A percentile compares a stretch with the other conserved stretches of the same genome.
Conservation (phyloP, 2,329 filamentous ascomycete genomes). For the Lasiodiplodia sp. region DNA sequence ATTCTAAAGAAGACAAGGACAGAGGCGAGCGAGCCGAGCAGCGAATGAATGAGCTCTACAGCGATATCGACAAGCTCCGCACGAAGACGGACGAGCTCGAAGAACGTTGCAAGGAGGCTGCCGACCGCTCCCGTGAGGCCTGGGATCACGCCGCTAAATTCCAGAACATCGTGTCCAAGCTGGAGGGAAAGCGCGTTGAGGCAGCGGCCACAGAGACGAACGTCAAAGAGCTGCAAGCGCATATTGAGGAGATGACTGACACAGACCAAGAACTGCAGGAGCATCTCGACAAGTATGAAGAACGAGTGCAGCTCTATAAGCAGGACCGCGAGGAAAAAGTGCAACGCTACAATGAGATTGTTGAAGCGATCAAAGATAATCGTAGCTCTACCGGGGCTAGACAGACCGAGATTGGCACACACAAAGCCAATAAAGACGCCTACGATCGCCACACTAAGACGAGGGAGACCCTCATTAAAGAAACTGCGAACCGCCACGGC, state of each 20-base stretch:
- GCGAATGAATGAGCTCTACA: constrained; percentile 66
- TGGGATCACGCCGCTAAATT: constrained; percentile 77
- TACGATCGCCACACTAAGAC: constrained; percentile 80
- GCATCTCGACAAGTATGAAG: constrained; percentile 78
- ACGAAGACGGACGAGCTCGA: constrained; percentile 40
- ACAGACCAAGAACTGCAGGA: constrained; percentile 77
- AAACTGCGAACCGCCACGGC: constrained; percentile 76
- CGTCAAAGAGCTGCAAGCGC: constrained; percentile 72
- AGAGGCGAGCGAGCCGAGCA: constrained; percentile 70
- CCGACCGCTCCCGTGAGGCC: constrained; percentile 67
- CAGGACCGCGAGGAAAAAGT: constrained; percentile 70
- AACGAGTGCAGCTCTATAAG: constrained; percentile 71
- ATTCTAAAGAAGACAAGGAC: constrained; percentile 85
- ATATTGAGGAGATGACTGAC: constrained; percentile 79
- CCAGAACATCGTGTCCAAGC: constrained; percentile 74
- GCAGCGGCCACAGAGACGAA: constrained; percentile 73
- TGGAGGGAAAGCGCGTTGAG: constrained; percentile 79
- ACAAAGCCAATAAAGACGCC: constrained; percentile 84
- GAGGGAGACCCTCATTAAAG: constrained; percentile 77
- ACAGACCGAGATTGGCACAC: constrained; percentile 73
- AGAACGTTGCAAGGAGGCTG: constrained; percentile 43
- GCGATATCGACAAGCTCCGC: constrained; percentile 65
- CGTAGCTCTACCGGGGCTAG: constrained; percentile 55
- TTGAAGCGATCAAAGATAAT: constrained; percentile 56
- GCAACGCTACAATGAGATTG: constrained; percentile 70